Percentiles rank a stretch among this genome's conserved stretches.
phyloP scores from a whole-genome alignment of 495 filamentous ascomycete genomes.

The Hypomontagnella monticulosa region DNA sequence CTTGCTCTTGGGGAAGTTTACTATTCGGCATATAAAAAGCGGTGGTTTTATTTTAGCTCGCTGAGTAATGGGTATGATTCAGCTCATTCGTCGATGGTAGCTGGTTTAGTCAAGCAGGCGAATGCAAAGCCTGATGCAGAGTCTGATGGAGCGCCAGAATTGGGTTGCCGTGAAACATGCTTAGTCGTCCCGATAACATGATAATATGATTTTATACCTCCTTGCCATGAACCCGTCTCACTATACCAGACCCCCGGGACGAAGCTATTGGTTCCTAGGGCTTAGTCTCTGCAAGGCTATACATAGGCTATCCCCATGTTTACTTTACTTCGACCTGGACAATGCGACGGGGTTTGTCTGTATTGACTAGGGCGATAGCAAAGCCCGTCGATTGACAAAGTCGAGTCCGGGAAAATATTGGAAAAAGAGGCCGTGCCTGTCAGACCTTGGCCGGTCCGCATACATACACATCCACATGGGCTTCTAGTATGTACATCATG shows the following conservation, averaged over 20 bases:
- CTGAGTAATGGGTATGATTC: conserved; percentile 28
- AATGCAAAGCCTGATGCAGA: conserved; percentile 22
- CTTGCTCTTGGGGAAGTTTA: background rate
- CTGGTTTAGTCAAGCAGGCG: conserved; percentile 31
- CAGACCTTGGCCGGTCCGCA: conserved; percentile 9
- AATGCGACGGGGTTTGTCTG: conserved; percentile 25
- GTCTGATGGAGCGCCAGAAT: background rate
- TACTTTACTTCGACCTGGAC: too few relatives aligned
- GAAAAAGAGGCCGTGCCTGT: conserved; percentile 28
- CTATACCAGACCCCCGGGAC: conserved; percentile 39
- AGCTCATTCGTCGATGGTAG: conserved; percentile 24
- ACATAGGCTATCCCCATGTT: background rate
- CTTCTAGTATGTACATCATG: conserved; percentile 24
- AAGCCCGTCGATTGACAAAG: conserved; percentile 12
- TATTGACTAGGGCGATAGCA: conserved; percentile 23
- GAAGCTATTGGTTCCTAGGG: conserved; percentile 23
- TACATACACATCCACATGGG: conserved; percentile 18
- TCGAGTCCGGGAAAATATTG: background rate
- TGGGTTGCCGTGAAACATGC: conserved; percentile 13
- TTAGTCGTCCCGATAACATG: conserved; percentile 20
- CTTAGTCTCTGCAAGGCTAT: conserved; percentile 31
- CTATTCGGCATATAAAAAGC: conserved; percentile 17
- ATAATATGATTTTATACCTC: conserved; percentile 17
- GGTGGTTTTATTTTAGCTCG: conserved; percentile 43
- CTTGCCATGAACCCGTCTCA: conserved; percentile 24